Conservation (phyloP, 352 stramenopile species). For the Pythium dissimile region DNA sequence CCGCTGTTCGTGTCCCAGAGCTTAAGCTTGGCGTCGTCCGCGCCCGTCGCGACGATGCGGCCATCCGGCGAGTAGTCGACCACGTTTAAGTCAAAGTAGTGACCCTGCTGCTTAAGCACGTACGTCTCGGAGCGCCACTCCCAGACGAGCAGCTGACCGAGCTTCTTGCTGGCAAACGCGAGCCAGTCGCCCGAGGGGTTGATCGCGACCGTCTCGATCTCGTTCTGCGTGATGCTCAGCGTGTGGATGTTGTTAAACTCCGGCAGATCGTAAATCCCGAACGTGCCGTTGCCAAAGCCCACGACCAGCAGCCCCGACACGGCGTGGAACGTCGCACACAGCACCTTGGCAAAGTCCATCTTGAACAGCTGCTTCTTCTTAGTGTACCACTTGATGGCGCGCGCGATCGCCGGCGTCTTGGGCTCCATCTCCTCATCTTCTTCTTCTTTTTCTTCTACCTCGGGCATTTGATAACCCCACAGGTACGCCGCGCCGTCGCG, state of each 20-base stretch:
- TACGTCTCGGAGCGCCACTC: constrained; percentile 99
- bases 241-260: constrained; percentile 96
- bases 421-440: constrained; percentile 29
- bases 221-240: constrained; percentile 88
- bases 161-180: constrained; percentile 94
- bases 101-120: constrained; percentile 99
- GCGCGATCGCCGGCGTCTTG: constrained; percentile 54
- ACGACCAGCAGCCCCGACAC: constrained; percentile 89
- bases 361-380: constrained; percentile 88
- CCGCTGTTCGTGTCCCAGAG: constrained; percentile 97
- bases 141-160: constrained; percentile 99
- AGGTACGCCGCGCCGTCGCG: constrained; percentile 85
- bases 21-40: constrained; percentile 98
- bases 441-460: constrained; percentile 33
- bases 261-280: constrained; percentile 97
- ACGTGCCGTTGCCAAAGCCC: constrained; percentile 97
- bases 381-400: constrained; percentile 80
- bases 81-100: constrained; percentile 97
- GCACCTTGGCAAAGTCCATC: constrained; percentile 88
- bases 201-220: constrained; percentile 92
- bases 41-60: constrained; percentile 95
- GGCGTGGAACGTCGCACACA: constrained; percentile 89
- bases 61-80: constrained; percentile 98
- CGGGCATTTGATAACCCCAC: constrained; percentile 74
- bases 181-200: constrained; percentile 98